These are phyloP conservation scores for Stellera chamaejasme DNA, from an alignment of 345 rosid species.

Conservation along the genomic window DNA sequence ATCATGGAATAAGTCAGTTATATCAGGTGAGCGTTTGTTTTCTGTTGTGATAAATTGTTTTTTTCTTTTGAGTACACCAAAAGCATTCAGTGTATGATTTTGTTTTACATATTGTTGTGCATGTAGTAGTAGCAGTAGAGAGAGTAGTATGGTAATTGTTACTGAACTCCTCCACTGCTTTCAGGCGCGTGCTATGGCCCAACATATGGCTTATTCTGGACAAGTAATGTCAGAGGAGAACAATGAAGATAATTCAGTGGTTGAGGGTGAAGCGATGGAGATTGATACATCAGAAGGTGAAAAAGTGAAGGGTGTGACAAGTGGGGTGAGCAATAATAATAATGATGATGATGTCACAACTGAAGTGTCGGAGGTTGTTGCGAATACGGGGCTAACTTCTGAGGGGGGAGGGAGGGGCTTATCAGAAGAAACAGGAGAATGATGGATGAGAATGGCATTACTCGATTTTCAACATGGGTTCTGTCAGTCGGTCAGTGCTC, in stretches of 20 bases:
- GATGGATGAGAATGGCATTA: too few species aligned
- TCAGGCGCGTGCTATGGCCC: slow-evolving; percentile 44
- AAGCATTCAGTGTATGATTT: background rate
- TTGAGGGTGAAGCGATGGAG: slow-evolving; percentile 19
- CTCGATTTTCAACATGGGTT: too few species aligned
- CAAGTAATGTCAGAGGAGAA: slow-evolving; percentile 1
- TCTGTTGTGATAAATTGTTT: background rate
- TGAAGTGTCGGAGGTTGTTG: slow-evolving; percentile 24
- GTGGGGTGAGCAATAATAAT: slow-evolving; percentile 1
- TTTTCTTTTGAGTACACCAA: too few species aligned
- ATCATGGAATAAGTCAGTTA: slow-evolving; percentile 40
- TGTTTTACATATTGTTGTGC: background rate
- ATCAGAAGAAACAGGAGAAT: too few species aligned
- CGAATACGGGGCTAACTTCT: slow-evolving; percentile 19
- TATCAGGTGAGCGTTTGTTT: slow-evolving; percentile 41
- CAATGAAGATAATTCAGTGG: slow-evolving; percentile 13
- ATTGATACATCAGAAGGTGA: slow-evolving; percentile 25
- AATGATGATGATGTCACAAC: too few species aligned
- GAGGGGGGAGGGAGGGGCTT: slow-evolving; percentile 3
- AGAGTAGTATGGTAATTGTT: background rate
- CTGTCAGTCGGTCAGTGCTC: too few species aligned
- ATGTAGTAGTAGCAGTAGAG: too few species aligned
- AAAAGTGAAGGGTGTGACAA: slow-evolving; percentile 17
- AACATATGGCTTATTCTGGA: slow-evolving; percentile 28
- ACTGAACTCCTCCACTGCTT: background rate